Base-by-base conservation (phyloP, 2,329 filamentous ascomycete species). In the Aspergillus novofumigatus region DNA sequence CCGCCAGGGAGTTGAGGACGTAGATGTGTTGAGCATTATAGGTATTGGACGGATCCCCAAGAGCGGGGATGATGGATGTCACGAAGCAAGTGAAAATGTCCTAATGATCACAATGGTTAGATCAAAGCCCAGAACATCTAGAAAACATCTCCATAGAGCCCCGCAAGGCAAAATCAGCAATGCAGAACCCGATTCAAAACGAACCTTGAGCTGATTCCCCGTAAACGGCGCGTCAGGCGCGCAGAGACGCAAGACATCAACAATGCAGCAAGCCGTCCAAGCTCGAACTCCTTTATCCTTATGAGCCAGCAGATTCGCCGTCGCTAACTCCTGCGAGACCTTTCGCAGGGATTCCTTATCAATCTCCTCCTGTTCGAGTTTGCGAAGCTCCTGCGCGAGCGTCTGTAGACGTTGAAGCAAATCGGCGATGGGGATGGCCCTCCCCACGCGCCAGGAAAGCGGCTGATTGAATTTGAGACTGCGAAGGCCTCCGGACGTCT, bases 221-320 rank as follows among this genome's bases (percentile, higher is more conserved):
- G 91, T 95, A 75, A 96, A 97, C 20, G 94, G 94, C 71, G 94
- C 94, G 80, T 97, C 88, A 0, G 94, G 94, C 28, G 94, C 94
- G 76, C 91, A 96, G 56, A 99, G 83, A 67, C 90, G 88, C 71
- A 99, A 84, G 65, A 99, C 89, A 72, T 99, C 94, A 54, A 97
- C 92, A 59, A 97, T 81, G 72, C 92, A 97, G 69, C 90, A 90
- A 47, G 92, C 87, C 32, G 90, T 85, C 79, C 89, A 96, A 26
- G 94, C 93, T 74, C 90, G 89, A 62, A 99, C 92, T 55, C 94
- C 94, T 63, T 88, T 89, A 74, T 99, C 94, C 78, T 96, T 96
- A 77, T 99, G 94, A 58, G 85, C 86, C 49, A 99, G 78, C 25
- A 99, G 80, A 68, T 94, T 91, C 59, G 88, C 86, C 62, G 87